Conservation (phyloP, 1,284 basidiomycete species). For the Spongiforma sp. region DNA sequence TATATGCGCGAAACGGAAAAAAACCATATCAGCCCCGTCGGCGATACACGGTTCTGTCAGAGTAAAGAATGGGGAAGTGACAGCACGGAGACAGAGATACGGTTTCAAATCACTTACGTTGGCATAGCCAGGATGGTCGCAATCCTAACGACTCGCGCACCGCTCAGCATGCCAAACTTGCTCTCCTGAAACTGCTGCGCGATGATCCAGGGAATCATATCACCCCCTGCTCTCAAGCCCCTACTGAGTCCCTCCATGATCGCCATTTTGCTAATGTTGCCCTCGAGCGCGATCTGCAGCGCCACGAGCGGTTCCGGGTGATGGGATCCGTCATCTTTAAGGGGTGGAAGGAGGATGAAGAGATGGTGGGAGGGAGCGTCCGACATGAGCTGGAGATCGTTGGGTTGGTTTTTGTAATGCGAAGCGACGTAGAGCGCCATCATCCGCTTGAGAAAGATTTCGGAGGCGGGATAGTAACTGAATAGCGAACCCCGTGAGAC, state of each 20-base stretch:
- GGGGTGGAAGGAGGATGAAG: constrained; percentile 93
- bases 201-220: constrained; percentile 98
- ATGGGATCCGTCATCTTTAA: constrained; percentile 87
- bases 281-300: constrained; percentile 95
- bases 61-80: too few species aligned
- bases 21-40: constrained; percentile 9
- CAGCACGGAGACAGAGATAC: too few species aligned
- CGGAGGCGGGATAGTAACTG: constrained; percentile 96
- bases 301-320: constrained; percentile 96
- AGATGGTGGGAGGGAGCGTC: constrained; percentile 98
- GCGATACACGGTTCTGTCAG: neutral
- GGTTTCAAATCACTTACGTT: too few species aligned
- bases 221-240: constrained; percentile 87
- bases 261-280: constrained; percentile 86
- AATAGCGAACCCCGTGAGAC: constrained; percentile 97
- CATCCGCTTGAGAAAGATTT: constrained; percentile 97
- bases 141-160: constrained; percentile 91
- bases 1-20: neutral
- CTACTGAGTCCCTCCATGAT: constrained; percentile 88
- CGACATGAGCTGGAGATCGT: constrained; percentile 95
- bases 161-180: constrained; percentile 92
- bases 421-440: constrained; percentile 98
- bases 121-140: constrained; percentile 97
- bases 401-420: constrained; percentile 99
- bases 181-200: constrained; percentile 97